A percentile compares a stretch with the other conserved stretches of the same genome.
These are phyloP conservation scores for Linnemannia zychae DNA, from an alignment of 192 early-diverging fungal species.

Conservation along the genomic window DNA sequence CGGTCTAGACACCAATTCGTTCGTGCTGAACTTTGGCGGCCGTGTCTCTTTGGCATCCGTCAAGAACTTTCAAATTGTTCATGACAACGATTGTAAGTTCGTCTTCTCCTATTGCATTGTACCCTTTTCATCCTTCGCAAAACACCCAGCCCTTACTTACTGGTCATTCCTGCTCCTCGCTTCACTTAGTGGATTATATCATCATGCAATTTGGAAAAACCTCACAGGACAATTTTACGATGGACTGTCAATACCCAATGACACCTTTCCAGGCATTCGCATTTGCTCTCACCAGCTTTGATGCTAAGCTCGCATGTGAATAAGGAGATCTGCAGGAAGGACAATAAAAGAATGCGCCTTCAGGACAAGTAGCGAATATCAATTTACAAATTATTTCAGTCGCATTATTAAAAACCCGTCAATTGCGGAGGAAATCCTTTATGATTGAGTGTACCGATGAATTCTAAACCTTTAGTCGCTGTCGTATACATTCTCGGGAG, in stretches of 20 bases:
- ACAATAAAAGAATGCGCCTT: neutral
- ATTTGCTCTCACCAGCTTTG: constrained; percentile 91
- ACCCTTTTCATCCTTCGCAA: neutral
- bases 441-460: neutral
- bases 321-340: constrained; percentile 41
- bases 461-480: constrained; percentile 35
- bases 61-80: constrained; percentile 98
- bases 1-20: constrained; percentile 83
- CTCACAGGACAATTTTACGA: constrained; percentile 80
- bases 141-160: neutral
- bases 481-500: constrained; percentile 54
- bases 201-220: constrained; percentile 95
- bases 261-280: constrained; percentile 90
- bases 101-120: neutral
- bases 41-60: constrained; percentile 91
- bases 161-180: neutral
- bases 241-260: constrained; percentile 95
- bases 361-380: neutral
- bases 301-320: constrained; percentile 93
- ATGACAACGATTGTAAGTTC: constrained; percentile 85
- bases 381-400: neutral
- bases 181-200: constrained; percentile 85
- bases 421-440: neutral
- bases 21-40: constrained; percentile 94
- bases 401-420: neutral